Evolutionary conservation across 208 protist species (phyloP).

Genomic region (Trypanosoma lewisi): DNA sequence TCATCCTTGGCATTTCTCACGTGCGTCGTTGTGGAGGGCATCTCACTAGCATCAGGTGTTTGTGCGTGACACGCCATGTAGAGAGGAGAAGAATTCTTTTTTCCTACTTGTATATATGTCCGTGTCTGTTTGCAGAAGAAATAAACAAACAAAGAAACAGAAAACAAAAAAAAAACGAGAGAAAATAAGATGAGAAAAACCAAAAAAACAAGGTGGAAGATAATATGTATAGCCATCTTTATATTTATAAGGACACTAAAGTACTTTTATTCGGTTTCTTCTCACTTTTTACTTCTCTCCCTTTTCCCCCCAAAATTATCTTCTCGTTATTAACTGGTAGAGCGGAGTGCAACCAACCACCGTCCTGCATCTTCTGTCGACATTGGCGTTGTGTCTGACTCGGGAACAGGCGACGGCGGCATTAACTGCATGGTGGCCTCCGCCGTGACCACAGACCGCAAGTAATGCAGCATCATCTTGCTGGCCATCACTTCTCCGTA

Average conservation of each 20-base stretch:
- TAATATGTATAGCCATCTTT: not conserved
- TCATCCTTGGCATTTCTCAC: not conserved
- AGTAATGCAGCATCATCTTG: constrained; percentile 49
- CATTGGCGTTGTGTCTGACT: not conserved
- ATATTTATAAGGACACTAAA: too few relatives aligned
- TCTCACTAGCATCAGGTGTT: too few relatives aligned
- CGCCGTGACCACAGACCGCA: constrained; percentile 27
- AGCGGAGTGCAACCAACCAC: constrained; percentile 17
- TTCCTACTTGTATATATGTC: not conserved
- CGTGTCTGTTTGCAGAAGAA: too few relatives aligned
- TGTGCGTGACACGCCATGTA: too few relatives aligned
- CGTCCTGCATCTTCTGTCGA: constrained; percentile 8
- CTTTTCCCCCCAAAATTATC: not conserved
- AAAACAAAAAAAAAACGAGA: constrained; percentile 3
- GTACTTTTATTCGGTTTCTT: not conserved
- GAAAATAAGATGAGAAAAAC: not conserved
- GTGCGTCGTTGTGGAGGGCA: too few relatives aligned
- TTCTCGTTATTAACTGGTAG: not conserved
- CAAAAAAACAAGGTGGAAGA: not conserved
- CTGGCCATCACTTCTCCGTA: constrained; percentile 36
- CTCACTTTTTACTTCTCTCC: not conserved
- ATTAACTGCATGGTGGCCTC: constrained; percentile 24
- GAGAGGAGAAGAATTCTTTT: not conserved
- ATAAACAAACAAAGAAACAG: constrained; percentile 6
- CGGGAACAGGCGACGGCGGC: constrained; percentile 3